Base-by-base conservation (phyloP, 2,329 filamentous ascomycete genomes). In the Cordyceps fumosorosea region DNA sequence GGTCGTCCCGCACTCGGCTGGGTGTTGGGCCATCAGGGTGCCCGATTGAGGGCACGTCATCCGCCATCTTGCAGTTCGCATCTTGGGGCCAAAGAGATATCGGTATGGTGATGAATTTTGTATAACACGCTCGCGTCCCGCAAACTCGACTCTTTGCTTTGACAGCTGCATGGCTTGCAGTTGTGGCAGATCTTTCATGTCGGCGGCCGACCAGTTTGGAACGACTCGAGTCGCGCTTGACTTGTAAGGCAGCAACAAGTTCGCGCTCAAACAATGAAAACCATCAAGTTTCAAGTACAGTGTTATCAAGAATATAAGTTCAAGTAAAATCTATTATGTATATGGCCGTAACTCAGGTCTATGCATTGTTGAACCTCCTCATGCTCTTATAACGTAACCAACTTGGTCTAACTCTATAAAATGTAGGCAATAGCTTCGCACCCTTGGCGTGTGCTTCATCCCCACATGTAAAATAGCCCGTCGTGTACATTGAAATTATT, bases 21-120 rank as follows among this genome's bases (percentile, higher is more conserved):
- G 6, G 6, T 45, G 6, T 26, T 40, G n/a, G 48, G 47, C 57
- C 57, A 60, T 60, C 57, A 60, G 26, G 57, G 57, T 60, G 24
- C 48, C 37, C 12, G 20, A 53, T 26, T 14, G 34, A 32, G 29
- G 42, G 55, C 55, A 56, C 55, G 55, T 50, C 55, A 57, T 50
- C 32, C 55, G 14, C 55, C 32, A 50, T 50, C 5, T 26, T 37
- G 20, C 42, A 37, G 40, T 12, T 10, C 18, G 26, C 29, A 26
- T 48, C 45, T 48, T 6, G 29, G 16, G 16, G 40, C 12, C 40
- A 44, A n/a, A 6, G 40, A 44, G 40, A 29, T 29, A 29, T 29
- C 5, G 29, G 29, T 3, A 29, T 29, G 29, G 29, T 5, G 3
- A 29, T 29, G 29, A 29, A 29, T 29, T 1, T 5, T 42, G 20